Base-by-base conservation (phyloP, 1,284 basidiomycete genomes). In the Uromyces viciae-fabae region DNA sequence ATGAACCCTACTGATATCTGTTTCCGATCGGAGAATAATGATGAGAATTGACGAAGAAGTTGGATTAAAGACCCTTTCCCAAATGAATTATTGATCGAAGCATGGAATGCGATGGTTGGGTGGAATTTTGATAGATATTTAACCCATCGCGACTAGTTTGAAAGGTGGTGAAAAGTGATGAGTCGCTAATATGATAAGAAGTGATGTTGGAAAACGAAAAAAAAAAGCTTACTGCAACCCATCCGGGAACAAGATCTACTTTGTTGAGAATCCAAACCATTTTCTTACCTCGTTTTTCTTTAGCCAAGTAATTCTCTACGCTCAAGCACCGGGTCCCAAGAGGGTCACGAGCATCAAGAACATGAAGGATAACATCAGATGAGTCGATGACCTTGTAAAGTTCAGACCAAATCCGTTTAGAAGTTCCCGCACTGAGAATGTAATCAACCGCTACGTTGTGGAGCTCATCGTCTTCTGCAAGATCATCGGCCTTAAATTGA, bases 381-480 rank as follows among this genome's bases (percentile, higher is more conserved):
- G 95, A 98, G 87, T 99, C 97, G 85, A 99, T 95, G 83, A 99
- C 97, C 87, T 99, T 99, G 90, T 99, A 99, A 33, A 99, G 88
- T 86, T 99, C 96, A 82, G 94, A 95, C 88, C 98, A 99, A 83
- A 99, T 99, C 78, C 97, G 91, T 64, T 92, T 89, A 33, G 94
- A 96, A 0, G 95, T 97, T 52, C 95, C 95, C 86, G 85, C 85
- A 19, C 82, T 79, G 9, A 85, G 82, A 58, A 85, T 86, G 66
- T 84, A 85, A 64, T 85, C 85, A 64, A 82, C 76, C 22, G 85
- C 84, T 9, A 82, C 83, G 64, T 85, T 83, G 82, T 83, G 82
- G 8, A 83, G 71, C 36, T 83, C 83, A 8, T 76, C 83, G 46
- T 82, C 82, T 49, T 79, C 81, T n/a, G 82, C 31, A 15, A 81